These are phyloP conservation scores for Phaeosphaeriaceae sp. DNA, from an alignment of 2,329 filamentous ascomycete genomes.

Conservation along the genomic window DNA sequence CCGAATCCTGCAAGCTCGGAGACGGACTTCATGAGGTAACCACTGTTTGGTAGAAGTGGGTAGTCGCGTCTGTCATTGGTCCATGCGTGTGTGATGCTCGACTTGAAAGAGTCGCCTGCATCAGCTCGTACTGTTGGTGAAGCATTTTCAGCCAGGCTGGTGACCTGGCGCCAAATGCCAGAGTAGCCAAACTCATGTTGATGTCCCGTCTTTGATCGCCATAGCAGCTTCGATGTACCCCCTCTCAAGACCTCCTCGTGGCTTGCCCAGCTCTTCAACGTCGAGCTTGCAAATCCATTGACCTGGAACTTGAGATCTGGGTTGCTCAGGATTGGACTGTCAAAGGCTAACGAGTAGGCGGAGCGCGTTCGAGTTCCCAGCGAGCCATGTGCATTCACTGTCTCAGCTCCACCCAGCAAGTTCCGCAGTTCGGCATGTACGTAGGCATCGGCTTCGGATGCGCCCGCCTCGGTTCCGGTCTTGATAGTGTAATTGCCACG, in stretches of 20 bases:
- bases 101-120: slow-evolving; percentile 91
- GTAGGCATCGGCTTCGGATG: slow-evolving; percentile 92
- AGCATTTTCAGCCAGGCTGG: slow-evolving; percentile 75
- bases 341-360: slow-evolving; percentile 86
- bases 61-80: slow-evolving; percentile 82
- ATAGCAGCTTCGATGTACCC: slow-evolving; percentile 77
- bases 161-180: slow-evolving; percentile 86
- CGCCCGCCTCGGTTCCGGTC: slow-evolving; percentile 93
- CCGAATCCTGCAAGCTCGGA: slow-evolving; percentile 89
- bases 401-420: slow-evolving; percentile 92
- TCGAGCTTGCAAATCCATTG: slow-evolving; percentile 82
- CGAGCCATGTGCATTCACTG: slow-evolving; percentile 84
- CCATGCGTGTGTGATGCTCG: slow-evolving; percentile 82
- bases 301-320: slow-evolving; percentile 80
- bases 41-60: slow-evolving; percentile 80
- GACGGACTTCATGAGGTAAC: slow-evolving; percentile 79
- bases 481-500: slow-evolving; percentile 85
- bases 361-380: slow-evolving; percentile 89
- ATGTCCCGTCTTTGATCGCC: slow-evolving; percentile 69
- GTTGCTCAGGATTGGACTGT: slow-evolving; percentile 82
- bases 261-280: slow-evolving; percentile 89
- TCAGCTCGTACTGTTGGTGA: slow-evolving; percentile 83
- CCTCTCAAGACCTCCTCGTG: slow-evolving; percentile 90
- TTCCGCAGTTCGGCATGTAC: slow-evolving; percentile 88
- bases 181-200: slow-evolving; percentile 82